These are phyloP conservation scores for Corchorus olitorius DNA, from an alignment of 345 rosid genomes.

Conservation along the genomic window DNA sequence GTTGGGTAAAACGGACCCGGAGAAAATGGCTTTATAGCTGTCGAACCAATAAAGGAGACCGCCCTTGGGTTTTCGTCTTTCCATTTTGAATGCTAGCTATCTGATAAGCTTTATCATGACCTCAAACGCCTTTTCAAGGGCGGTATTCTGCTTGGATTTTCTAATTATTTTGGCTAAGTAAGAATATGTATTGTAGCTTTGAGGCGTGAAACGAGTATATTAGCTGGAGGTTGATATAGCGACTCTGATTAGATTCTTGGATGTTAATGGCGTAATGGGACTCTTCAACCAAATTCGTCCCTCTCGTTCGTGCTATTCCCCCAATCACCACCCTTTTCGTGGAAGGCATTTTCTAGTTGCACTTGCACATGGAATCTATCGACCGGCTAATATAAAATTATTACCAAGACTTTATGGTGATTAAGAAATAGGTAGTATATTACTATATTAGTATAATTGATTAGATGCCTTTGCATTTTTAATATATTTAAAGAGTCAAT, in stretches of 20 bases:
- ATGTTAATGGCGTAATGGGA: background rate
- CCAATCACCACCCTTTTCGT: background rate
- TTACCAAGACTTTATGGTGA: background rate
- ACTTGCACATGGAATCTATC: background rate
- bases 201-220: background rate
- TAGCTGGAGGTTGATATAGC: background rate
- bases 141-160: no score
- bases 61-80: no score
- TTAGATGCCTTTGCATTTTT: slow-evolving; percentile 13
- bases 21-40: no score
- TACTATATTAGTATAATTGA: background rate
- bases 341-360: background rate
- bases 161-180: no score
- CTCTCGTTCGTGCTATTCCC: background rate
- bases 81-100: no score
- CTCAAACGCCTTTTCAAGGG: no score
- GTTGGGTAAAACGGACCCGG: no score
- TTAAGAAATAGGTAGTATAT: background rate
- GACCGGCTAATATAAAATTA: background rate
- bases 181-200: no score
- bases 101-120: no score
- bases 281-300: background rate
- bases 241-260: background rate
- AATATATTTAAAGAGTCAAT: background rate
- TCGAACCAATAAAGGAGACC: no score